Base-by-base conservation (phyloP, 208 protist species). In the Leishmania mexicana region DNA sequence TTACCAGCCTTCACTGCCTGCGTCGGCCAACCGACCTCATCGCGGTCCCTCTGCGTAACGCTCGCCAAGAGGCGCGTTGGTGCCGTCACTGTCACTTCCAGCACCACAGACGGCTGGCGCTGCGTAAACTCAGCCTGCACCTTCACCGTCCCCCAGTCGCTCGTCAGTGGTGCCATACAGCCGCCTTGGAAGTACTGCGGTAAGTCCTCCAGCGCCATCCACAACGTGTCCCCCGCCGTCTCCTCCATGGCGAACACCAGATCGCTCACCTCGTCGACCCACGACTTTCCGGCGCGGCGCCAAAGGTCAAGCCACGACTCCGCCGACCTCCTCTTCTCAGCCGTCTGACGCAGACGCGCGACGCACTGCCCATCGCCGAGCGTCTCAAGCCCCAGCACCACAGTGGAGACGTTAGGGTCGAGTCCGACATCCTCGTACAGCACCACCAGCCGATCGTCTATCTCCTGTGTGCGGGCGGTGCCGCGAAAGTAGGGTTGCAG, bases 181-280 rank as follows among this genome's bases (percentile, higher is more conserved):
- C 91, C 93, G 35, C 83, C 82, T 74, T 87, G 82, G 65, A 96
- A 96, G 83, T 89, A 95, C 76, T 89, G 76, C 35, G 89, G 74
- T 24, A 93, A 68, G 74, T 93, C 88, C 45, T 83, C 74, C 51
- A 83, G 82, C 53, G 85, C 89, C 93, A 96, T 96, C 90, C 90
- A 96, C 64, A 92, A 75, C 40, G 73, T 65, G 2, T 72, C 58
- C 38, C 45, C 72, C 51, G 21, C 45, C 81, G 75, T 47, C 38
- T 83, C 71, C 24, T 79, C 72, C 19, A 75, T 42, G 10, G 67
- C 81, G 64, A 86, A 86, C 8, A 85, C 80, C 15, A 83, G 72
- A 79, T 87, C 84, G 75, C 73, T 74, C 49, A 85, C 79, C 47
- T 77, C 85, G 8, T 72, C 65, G 31, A 87, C 86, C 91, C 91